Base-by-base conservation (phyloP, 768 basidiomycete genomes). In the Boletus patriciae region DNA sequence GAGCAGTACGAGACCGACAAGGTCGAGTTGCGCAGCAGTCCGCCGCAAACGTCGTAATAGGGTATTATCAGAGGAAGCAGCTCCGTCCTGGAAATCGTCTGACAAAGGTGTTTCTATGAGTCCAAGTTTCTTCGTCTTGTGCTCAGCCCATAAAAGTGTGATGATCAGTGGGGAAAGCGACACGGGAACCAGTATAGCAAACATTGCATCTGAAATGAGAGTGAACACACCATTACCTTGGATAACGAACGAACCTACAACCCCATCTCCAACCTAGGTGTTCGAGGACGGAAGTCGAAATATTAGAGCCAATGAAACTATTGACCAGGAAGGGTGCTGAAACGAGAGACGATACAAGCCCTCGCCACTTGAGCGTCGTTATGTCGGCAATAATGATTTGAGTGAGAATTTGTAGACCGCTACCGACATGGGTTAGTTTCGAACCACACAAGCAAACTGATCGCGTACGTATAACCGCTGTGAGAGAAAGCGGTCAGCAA, bases 201-300 rank as follows among this genome's bases (percentile, higher is more conserved):
- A 84, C 79, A 83, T 82, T 23, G 76, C 80, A 55, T 83, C 80
- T 82, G 57, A 29, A 61, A 42, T 36, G 46, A 15, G 36, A 59
- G 45, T 56, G 36, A 49, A 47, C 54, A 27, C 42, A 25, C 23
- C 37, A 25, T 44, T 45, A 13, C 31, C 3, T 6, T 34, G 25
- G 21, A 21, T 23, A 16, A 27, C 5, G 54, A 34, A 41, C 42
- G 47, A 57, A 80, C 83, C 45, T 64, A 83, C 83, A 88, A 33
- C 86, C 86, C 86, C 86, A 87, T 68, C 86, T 70, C 86, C 86
- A 88, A 8, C 82, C 80, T 41, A 79, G 53, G 36, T 80, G 72
- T 57, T 72, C 72, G 23, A 79, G 62, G 29, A 80, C 67, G 21
- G 61, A 56, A 8, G 82, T 65, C n/a, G 82, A 76, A 46, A 87